Evolutionary conservation across 2,329 filamentous ascomycete species (phyloP).

Genomic region (Clonostachys chloroleuca): DNA sequence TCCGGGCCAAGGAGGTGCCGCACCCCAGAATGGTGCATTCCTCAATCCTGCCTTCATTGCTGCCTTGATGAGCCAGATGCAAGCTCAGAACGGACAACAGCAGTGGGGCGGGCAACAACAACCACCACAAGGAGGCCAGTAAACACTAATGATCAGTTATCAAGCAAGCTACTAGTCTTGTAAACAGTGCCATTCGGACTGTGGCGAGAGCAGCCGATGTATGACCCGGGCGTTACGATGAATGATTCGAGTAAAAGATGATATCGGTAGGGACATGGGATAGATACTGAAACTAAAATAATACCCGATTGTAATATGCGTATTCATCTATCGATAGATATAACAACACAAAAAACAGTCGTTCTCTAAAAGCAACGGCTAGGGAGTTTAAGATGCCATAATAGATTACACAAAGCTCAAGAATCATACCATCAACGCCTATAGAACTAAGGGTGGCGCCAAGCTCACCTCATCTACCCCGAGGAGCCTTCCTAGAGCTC

Average conservation of each 20-base stretch:
- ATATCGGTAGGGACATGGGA: too few relatives aligned
- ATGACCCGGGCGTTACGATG: too few relatives aligned
- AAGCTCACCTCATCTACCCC: background rate
- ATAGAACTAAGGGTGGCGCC: background rate
- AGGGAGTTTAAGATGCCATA: background rate
- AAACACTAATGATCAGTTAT: background rate
- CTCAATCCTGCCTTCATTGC: slow-evolving; percentile 56
- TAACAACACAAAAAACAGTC: too few relatives aligned
- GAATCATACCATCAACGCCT: background rate
- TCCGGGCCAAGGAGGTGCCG: background rate
- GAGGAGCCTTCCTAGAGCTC: slow-evolving; percentile 23
- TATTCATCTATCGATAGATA: too few relatives aligned
- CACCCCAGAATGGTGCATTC: slow-evolving; percentile 24
- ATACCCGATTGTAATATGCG: too few relatives aligned
- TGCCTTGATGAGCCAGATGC: slow-evolving; percentile 39
- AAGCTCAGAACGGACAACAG: slow-evolving; percentile 20
- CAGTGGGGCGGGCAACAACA: slow-evolving; percentile 20
- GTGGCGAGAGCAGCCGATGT: too few relatives aligned
- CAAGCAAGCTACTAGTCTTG: background rate
- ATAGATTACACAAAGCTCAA: background rate
- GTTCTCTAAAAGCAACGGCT: too few relatives aligned
- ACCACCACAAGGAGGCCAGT: slow-evolving; percentile 14
- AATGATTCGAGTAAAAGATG: background rate
- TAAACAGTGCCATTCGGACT: background rate
- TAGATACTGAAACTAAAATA: too few relatives aligned